phyloP scores from a whole-genome alignment of 2,329 filamentous ascomycete species.

The Colletotrichum eremochloae region DNA sequence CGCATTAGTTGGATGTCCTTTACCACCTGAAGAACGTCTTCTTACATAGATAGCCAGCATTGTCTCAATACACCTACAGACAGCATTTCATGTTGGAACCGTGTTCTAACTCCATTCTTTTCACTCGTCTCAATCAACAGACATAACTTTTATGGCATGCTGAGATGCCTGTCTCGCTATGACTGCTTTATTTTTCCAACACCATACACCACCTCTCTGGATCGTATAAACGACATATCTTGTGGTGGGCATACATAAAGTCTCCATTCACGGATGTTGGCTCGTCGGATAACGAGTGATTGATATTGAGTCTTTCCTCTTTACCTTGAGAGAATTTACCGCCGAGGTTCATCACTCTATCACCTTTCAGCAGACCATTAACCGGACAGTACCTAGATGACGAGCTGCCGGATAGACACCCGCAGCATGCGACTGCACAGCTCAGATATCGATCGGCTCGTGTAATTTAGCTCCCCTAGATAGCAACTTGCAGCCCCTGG shows the following conservation, averaged over 20 bases:
- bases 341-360: background rate
- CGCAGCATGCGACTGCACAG: background rate
- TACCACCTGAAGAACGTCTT: background rate
- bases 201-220: background rate
- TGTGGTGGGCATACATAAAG: background rate
- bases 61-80: background rate
- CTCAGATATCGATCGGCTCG: background rate
- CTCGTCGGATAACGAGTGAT: background rate
- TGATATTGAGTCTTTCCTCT: background rate
- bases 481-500: background rate
- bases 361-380: background rate
- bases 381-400: background rate
- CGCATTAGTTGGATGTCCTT: background rate
- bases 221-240: background rate
- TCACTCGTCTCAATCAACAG: background rate
- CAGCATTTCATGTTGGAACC: background rate
- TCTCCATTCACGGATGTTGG: background rate
- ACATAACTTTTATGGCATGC: background rate
- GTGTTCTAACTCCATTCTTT: background rate
- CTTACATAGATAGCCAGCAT: too few species aligned
- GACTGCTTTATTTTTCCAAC: constrained; percentile 7
- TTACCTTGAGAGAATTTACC: background rate
- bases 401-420: background rate
- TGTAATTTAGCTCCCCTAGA: background rate
- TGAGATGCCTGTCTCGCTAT: background rate